phyloP scores from a whole-genome alignment of 2,329 filamentous ascomycete genomes.

The Penicillium sp. region DNA sequence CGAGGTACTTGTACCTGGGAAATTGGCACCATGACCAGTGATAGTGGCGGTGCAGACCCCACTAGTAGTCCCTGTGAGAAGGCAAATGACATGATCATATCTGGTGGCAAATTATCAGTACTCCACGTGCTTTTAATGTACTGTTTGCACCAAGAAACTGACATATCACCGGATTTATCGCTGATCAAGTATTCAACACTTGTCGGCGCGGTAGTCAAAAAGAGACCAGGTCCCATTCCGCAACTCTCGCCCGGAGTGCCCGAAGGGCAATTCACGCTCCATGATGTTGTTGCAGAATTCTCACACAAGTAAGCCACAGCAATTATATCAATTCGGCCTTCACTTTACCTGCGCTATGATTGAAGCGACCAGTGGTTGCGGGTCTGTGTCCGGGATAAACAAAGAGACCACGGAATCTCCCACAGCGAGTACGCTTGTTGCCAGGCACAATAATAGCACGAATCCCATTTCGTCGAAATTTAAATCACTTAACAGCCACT shows the following conservation, averaged over 20 bases:
- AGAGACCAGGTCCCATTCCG: constrained; percentile 31
- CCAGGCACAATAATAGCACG: constrained; percentile 17
- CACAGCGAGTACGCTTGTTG: constrained; percentile 20
- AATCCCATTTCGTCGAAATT: constrained; percentile 12
- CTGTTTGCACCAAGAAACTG: background rate
- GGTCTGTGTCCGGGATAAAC: constrained; percentile 25
- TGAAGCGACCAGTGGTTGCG: constrained; percentile 28
- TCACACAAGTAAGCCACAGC: constrained; percentile 1
- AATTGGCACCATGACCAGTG: constrained; percentile 16
- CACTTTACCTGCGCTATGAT: constrained; percentile 26
- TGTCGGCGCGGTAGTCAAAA: constrained; percentile 19
- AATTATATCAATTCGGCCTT: background rate
- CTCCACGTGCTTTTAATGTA: accelerated
- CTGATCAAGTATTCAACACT: constrained; percentile 14
- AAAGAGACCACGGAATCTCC: constrained; percentile 26
- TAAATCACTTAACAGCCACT: too few species aligned
- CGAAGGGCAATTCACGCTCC: constrained; percentile 26
- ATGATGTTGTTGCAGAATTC: constrained; percentile 29
- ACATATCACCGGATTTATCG: constrained; percentile 10
- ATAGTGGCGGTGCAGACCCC: constrained; percentile 19
- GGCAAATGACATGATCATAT: constrained; percentile 17
- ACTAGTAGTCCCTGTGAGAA: constrained; percentile 16
- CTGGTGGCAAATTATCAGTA: constrained; percentile 4
- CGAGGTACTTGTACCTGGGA: constrained; percentile 13
- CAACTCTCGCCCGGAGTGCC: constrained; percentile 26